A percentile compares a stretch with the other conserved stretches of the same genome.
Conservation (phyloP, 139 green algal genomes). For the Volvox reticuliferus region DNA sequence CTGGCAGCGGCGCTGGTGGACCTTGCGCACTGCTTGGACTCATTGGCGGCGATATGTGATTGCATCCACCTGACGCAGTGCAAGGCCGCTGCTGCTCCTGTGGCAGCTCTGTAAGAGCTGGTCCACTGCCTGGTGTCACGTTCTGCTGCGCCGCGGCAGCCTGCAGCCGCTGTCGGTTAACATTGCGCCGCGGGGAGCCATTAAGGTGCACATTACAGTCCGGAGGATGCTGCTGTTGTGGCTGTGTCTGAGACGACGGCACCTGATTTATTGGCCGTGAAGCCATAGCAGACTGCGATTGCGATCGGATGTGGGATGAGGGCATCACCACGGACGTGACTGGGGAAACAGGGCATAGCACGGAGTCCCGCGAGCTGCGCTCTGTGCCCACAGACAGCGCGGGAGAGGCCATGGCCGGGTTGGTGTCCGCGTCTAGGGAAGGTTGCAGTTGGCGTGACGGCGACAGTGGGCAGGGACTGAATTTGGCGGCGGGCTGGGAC, state of each 20-base stretch:
- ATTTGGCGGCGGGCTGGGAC: neutral
- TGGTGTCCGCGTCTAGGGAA: slow-evolving; percentile 32
- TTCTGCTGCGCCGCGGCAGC: neutral
- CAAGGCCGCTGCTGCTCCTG: neutral
- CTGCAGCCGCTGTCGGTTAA: slow-evolving; percentile 6
- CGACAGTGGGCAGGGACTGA: neutral
- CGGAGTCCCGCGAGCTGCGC: neutral
- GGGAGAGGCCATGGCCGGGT: slow-evolving; percentile 39
- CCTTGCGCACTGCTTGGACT: neutral
- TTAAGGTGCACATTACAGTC: no score
- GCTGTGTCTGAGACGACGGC: neutral
- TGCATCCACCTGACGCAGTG: no score
- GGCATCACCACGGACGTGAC: neutral
- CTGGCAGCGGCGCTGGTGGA: neutral
- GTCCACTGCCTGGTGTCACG: neutral
- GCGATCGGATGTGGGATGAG: neutral
- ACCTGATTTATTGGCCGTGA: neutral
- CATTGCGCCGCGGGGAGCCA: no score
- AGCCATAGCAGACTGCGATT: neutral
- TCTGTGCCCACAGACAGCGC: neutral
- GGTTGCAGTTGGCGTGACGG: neutral
- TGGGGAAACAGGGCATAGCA: neutral
- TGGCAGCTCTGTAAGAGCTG: neutral
- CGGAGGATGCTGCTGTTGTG: neutral
- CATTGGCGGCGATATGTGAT: neutral